These are phyloP conservation scores for Ceratocystis alfenasii DNA, from an alignment of 2,329 filamentous ascomycete species.

Conservation along the genomic window DNA sequence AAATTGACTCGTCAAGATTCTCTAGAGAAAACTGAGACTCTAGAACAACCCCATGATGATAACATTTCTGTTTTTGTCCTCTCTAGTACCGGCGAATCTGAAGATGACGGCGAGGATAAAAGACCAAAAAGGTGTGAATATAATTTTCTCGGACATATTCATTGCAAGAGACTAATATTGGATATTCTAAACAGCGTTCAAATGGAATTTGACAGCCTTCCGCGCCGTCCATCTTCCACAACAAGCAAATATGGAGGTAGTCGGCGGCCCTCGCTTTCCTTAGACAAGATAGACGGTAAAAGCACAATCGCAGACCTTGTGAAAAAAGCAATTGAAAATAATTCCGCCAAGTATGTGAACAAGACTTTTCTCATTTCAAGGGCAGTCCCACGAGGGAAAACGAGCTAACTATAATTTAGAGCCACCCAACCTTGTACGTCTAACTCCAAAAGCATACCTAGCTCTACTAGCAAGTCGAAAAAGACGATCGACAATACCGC, in stretches of 20 bases:
- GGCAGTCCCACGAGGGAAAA: no score
- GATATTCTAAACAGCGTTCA: not conserved
- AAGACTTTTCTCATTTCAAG: no score
- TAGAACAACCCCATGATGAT: not conserved
- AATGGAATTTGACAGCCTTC: not conserved
- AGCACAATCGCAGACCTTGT: not conserved
- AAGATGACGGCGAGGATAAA: not conserved
- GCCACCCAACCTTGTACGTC: not conserved
- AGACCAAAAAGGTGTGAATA: not conserved
- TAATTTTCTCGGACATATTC: not conserved
- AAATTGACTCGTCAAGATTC: not conserved
- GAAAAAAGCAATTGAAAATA: not conserved
- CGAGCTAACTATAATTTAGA: not conserved
- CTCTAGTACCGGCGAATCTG: constrained; percentile 4
- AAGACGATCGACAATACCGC: not conserved
- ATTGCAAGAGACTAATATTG: not conserved
- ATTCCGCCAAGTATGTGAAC: not conserved
- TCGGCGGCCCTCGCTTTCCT: not conserved
- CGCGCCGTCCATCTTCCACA: not conserved
- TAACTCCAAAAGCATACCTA: not conserved
- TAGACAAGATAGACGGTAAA: not conserved
- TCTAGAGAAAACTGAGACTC: not conserved
- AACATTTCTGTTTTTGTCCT: constrained; percentile 7
- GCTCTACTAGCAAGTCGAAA: not conserved
- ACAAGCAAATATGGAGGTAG: not conserved